Evolutionary conservation across 306 rosid genomes (phyloP), one percentile per base, ranked within the genome.

Genomic region (Rubus idaeus): DNA sequence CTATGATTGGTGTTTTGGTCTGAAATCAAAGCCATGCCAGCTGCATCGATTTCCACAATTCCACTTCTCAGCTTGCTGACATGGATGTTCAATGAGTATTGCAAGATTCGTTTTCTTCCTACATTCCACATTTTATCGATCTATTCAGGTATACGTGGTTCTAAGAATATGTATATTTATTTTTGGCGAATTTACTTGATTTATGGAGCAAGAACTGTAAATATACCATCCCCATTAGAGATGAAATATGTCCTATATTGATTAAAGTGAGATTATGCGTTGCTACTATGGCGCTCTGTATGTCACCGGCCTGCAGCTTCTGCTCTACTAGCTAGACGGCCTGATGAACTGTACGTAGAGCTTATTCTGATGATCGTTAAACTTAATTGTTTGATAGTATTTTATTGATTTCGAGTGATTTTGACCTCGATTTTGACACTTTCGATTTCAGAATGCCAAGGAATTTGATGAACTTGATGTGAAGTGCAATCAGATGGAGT

Each of bases 91-190:
- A 89, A 90, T 73, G 96, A 88, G 86, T 90, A 89, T 78, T 90
- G 98, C 92, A 95, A 92, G 89, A 88, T 85, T 73, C 97, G 90
- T n/a, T 95, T 95, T 79, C 93, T 92, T 74, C 97, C 96, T 56
- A 79, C 92, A 35, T 92, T 95, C 73, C 85, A 46, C 77, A 76
- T 75, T 77, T 81, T 82, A 46, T n/a, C n/a, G n/a, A n/a, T 70
- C 93, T 70, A 85, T 90, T 47, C 86, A 90, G 97, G 98, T 95
- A 84, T 62, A 52, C 51, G 37, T 14, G 45, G 18, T 42, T 41
- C 51, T 56, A 5, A 57, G 17, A 51, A 26, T 35, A 55, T 57
- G 57, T 16, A 12, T 35, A 30, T 61, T 2, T 3, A n/a, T 52
- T 1, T 52, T 45, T 51, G n/a, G 53, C 41, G 23, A 41, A 42